phyloP scores from a whole-genome alignment of 768 basidiomycete genomes.

The Phlegmacium glaucopus region DNA sequence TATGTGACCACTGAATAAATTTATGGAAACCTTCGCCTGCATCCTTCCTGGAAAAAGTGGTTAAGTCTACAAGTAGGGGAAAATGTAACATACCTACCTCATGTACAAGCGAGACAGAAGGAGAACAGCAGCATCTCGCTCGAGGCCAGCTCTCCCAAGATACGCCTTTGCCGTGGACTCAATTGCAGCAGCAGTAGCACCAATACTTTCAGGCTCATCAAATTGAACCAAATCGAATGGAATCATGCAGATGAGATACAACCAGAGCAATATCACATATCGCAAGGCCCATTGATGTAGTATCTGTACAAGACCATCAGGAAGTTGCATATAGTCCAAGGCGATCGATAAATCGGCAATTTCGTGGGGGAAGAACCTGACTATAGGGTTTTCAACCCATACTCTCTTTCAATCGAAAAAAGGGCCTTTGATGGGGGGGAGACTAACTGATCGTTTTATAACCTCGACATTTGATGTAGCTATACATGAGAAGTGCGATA shows the following conservation, averaged over 20 bases:
- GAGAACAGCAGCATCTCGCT: conserved; percentile 78
- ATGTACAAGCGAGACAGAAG: conserved; percentile 81
- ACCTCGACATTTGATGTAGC: conserved; percentile 84
- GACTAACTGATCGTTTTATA: conserved; percentile 85
- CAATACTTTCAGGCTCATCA: conserved; percentile 53
- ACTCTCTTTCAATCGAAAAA: not conserved
- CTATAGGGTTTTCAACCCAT: conserved; percentile 37
- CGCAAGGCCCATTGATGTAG: conserved; percentile 72
- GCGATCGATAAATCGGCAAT: conserved; percentile 78
- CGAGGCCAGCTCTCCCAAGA: conserved; percentile 71
- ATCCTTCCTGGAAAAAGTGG: conserved; percentile 48
- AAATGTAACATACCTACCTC: conserved; percentile 44
- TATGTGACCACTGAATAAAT: conserved; percentile 50
- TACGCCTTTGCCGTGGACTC: conserved; percentile 57
- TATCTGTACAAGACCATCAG: conserved; percentile 39
- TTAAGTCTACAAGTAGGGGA: not conserved
- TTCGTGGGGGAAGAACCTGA: conserved; percentile 92
- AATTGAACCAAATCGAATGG: conserved; percentile 91
- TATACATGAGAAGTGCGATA: conserved; percentile 65
- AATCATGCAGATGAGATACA: conserved; percentile 91
- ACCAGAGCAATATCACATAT: conserved; percentile 85
- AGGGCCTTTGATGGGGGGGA: not conserved
- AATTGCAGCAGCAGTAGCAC: conserved; percentile 52
- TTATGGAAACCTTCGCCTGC: conserved; percentile 41
- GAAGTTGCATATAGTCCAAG: conserved; percentile 56